Evolutionary conservation across 345 rosid genomes (phyloP).

Genomic region (Populus ilicifolia): DNA sequence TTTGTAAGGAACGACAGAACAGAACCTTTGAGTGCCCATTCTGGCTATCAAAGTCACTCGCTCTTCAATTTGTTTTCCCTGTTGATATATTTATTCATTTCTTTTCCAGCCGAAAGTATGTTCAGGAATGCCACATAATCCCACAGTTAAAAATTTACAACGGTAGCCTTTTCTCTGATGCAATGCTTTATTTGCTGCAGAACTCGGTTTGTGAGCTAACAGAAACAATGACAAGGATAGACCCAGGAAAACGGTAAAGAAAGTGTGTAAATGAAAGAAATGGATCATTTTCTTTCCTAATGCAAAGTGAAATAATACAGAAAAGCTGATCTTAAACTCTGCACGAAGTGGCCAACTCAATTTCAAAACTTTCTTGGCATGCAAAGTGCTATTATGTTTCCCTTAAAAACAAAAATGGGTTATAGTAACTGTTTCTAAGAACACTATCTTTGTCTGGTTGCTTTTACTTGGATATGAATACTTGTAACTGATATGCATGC

Average conservation of each 20-base stretch:
- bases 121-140: slow-evolving; percentile 16
- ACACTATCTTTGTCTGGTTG: background rate
- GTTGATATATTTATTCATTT: slow-evolving; percentile 35
- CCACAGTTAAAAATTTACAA: slow-evolving; percentile 11
- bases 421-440: background rate
- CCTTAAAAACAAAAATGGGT: no score
- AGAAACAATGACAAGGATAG: background rate
- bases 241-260: background rate
- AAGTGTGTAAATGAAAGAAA: background rate
- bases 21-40: slow-evolving; percentile 8
- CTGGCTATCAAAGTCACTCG: slow-evolving; percentile 3
- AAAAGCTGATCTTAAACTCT: background rate
- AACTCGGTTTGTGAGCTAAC: background rate
- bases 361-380: background rate
- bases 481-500: background rate
- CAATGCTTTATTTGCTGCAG: background rate
- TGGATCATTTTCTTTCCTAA: background rate
- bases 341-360: background rate
- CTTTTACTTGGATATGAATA: background rate
- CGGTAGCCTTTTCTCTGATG: slow-evolving; percentile 10
- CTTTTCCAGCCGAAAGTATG: slow-evolving; percentile 5
- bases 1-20: slow-evolving; percentile 26
- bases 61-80: slow-evolving; percentile 11
- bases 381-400: background rate
- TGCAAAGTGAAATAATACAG: background rate